phyloP scores from a whole-genome alignment of 768 basidiomycete genomes.

The Rhizopogon salebrosus region DNA sequence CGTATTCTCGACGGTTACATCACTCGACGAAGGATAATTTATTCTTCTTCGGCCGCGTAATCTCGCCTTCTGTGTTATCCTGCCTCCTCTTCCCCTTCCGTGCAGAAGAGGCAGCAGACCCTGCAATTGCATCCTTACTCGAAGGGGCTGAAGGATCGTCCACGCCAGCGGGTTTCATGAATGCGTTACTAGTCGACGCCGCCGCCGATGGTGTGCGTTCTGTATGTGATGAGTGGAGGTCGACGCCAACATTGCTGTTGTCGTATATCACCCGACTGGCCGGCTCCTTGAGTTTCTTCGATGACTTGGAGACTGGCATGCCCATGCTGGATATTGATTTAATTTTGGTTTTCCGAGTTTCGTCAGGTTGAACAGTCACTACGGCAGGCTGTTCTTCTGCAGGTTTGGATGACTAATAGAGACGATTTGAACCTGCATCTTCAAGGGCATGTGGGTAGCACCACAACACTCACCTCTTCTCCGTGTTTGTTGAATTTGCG shows the following conservation, averaged over 20 bases:
- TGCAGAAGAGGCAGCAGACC: neutral
- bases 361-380: neutral
- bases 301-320: neutral
- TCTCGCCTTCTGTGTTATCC: constrained; percentile 16
- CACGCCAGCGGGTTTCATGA: constrained; percentile 55
- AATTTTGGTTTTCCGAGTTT: neutral
- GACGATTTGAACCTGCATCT: constrained; percentile 17
- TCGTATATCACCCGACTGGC: constrained; percentile 34
- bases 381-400: neutral
- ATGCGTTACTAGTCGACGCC: constrained; percentile 16
- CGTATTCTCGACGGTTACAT: constrained; percentile 14
- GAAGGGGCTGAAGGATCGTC: constrained; percentile 36
- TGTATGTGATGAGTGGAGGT: constrained; percentile 34
- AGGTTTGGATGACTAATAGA: constrained; percentile 10
- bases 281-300: neutral
- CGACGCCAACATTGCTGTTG: constrained; percentile 42
- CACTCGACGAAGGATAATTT: constrained; percentile 20
- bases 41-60: constrained; percentile 20
- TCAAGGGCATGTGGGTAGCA: constrained; percentile 16
- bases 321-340: constrained; percentile 19
- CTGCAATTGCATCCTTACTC: neutral
- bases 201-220: constrained; percentile 4
- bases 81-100: constrained; percentile 16
- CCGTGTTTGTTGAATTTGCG: constrained; percentile 49
- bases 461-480: constrained; percentile 30